Evolutionary conservation across 495 filamentous ascomycete genomes (phyloP), one percentile per base, ranked within the genome.

Genomic region (Lepidopterella palustris): DNA sequence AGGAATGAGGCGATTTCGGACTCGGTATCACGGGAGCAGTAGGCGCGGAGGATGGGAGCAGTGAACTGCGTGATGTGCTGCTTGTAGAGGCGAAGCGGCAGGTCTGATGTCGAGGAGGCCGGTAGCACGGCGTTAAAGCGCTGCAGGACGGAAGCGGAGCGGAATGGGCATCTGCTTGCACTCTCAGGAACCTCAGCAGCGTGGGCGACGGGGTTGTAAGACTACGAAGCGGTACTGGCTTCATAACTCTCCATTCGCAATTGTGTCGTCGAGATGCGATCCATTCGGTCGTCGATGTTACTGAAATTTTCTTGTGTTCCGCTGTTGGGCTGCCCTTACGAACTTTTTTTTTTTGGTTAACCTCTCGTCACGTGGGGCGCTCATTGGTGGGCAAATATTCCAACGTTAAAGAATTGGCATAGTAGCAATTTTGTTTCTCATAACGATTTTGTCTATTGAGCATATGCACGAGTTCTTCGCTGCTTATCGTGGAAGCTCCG

Each of bases 231-330:
- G 59, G 45, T 49, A 60, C 55, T 21, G 56, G 52, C 51, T 59
- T 62, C 64, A 66, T 66, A 60, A 57, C 55, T 66, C 50, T 55
- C 51, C 47, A 35, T 60, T 25, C 45, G 58, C 26, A 18, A 20
- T 29, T 10, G 40, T 20, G 31, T 29, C 11, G 28, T 49, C 48
- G 58, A 51, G 54, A 60, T 59, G 24, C 25, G 64, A 45, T 55
- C 55, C 53, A 57, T 29, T 42, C 32, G 53, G 39, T 57, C 32
- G 53, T 42, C 27, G 25, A 40, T 24, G 31, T n/a, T n/a, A n/a
- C n/a, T n/a, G n/a, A n/a, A n/a, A n/a, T n/a, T n/a, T n/a, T n/a
- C n/a, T n/a, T n/a, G n/a, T n/a, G n/a, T n/a, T n/a, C n/a, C n/a
- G n/a, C n/a, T n/a, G n/a, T n/a, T n/a, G n/a, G n/a, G n/a, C n/a